Conservation (phyloP, 805 yeast genomes). For the Saturnispora diversa region DNA sequence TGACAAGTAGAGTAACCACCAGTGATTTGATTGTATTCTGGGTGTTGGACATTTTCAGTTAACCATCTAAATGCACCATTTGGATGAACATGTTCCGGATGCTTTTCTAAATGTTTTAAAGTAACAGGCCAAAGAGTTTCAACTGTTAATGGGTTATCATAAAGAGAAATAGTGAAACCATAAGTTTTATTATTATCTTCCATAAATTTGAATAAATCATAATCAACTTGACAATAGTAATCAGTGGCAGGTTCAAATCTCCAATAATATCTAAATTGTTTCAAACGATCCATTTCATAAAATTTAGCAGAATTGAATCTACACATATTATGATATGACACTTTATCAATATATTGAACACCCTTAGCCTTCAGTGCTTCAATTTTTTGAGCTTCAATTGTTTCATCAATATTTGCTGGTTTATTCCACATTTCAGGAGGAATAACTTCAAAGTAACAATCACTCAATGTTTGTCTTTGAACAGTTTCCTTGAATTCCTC, state of each 20-base stretch:
- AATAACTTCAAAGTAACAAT: constrained; percentile 44
- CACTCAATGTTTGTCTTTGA: constrained; percentile 38
- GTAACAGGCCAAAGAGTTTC: constrained; percentile 66
- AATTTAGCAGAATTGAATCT: constrained; percentile 67
- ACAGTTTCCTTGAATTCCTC: constrained; percentile 61
- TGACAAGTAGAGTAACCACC: constrained; percentile 57
- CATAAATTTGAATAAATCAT: constrained; percentile 73
- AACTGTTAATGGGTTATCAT: constrained; percentile 63
- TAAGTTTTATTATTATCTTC: constrained; percentile 60
- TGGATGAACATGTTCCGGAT: constrained; percentile 53
- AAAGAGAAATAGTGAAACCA: constrained; percentile 65
- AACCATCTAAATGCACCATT: constrained; percentile 53
- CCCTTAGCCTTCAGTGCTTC: constrained; percentile 31
- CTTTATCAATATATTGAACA: constrained; percentile 54
- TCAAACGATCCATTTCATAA: constrained; percentile 52
- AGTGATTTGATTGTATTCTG: constrained; percentile 33
- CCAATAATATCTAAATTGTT: constrained; percentile 67
- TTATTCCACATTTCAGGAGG: constrained; percentile 44
- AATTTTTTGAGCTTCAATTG: constrained; percentile 33
- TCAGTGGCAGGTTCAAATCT: constrained; percentile 69
- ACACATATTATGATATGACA: constrained; percentile 77
- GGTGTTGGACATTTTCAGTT: constrained; percentile 44
- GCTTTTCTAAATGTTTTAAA: constrained; percentile 45
- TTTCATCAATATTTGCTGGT: constrained; percentile 37
- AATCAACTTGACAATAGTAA: constrained; percentile 61